These are phyloP conservation scores for Leccinum fibrillosum DNA, from an alignment of 768 basidiomycete species.

Conservation along the genomic window DNA sequence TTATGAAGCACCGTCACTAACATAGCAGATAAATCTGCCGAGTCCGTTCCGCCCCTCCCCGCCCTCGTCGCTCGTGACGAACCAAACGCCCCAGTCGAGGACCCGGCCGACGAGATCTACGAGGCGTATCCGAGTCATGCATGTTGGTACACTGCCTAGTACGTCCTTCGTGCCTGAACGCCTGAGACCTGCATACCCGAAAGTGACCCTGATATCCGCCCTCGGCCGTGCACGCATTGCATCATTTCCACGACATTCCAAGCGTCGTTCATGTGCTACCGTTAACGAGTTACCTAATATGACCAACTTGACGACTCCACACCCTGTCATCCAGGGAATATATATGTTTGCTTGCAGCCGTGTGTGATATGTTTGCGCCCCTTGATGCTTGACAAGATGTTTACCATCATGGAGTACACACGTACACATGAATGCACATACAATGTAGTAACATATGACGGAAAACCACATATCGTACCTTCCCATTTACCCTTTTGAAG, in stretches of 20 bases:
- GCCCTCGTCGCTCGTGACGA: no score
- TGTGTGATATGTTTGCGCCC: no score
- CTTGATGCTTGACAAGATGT: neutral
- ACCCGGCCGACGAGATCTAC: neutral
- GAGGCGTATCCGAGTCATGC: neutral
- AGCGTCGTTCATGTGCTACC: no score
- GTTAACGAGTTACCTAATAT: neutral
- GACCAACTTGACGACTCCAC: neutral
- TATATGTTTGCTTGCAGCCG: no score
- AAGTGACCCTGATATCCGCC: neutral
- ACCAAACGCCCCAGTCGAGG: neutral
- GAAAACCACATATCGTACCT: neutral
- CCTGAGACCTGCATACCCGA: neutral
- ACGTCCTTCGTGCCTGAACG: no score
- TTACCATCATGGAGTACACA: no score
- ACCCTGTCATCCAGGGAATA: neutral
- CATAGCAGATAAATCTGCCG: no score
- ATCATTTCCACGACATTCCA: neutral
- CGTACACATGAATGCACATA: no score
- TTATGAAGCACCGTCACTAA: no score
- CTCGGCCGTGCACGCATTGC: neutral
- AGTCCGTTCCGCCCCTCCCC: no score
- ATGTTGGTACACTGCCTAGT: neutral
- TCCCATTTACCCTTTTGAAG: neutral
- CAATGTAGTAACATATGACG: no score